phyloP scores from a whole-genome alignment of 192 early-diverging fungal genomes.

The Gaertneriomyces semiglobifer region DNA sequence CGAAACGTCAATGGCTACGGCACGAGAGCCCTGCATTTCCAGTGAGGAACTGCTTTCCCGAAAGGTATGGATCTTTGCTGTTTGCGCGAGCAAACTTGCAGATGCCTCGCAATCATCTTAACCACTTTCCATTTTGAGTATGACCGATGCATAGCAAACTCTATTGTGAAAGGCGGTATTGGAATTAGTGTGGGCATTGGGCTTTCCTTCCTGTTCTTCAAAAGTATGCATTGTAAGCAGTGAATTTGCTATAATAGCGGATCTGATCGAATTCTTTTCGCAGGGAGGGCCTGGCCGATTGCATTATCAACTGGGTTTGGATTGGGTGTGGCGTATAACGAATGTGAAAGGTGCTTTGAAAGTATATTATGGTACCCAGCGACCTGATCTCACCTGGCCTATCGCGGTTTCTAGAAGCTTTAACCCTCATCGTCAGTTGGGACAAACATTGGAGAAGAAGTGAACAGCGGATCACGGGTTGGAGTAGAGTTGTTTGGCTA shows the following conservation, averaged over 20 bases:
- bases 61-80: background rate
- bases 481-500: too few relatives aligned
- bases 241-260: background rate
- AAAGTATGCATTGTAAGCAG: slow-evolving; percentile 52
- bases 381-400: too few relatives aligned
- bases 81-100: too few relatives aligned
- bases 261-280: background rate
- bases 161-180: slow-evolving; percentile 74
- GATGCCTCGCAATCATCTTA: too few relatives aligned
- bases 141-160: slow-evolving; percentile 79
- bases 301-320: slow-evolving; percentile 78
- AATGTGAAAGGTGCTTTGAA: slow-evolving; percentile 43
- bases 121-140: slow-evolving; percentile 49
- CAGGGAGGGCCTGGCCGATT: slow-evolving; percentile 82
- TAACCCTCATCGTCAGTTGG: slow-evolving; percentile 8
- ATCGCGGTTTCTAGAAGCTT: background rate
- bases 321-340: slow-evolving; percentile 75
- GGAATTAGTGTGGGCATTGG: slow-evolving; percentile 83
- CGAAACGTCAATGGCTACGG: too few relatives aligned
- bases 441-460: slow-evolving; percentile 1
- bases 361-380: too few relatives aligned
- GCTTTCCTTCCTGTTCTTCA: slow-evolving; percentile 81
- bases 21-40: too few relatives aligned
- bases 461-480: too few relatives aligned
- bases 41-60: background rate